A percentile compares a stretch with the other conserved stretches of the same genome.
Evolutionary conservation across 2,329 filamentous ascomycete genomes (phyloP).

Genomic region (Uncinocarpus reesii): DNA sequence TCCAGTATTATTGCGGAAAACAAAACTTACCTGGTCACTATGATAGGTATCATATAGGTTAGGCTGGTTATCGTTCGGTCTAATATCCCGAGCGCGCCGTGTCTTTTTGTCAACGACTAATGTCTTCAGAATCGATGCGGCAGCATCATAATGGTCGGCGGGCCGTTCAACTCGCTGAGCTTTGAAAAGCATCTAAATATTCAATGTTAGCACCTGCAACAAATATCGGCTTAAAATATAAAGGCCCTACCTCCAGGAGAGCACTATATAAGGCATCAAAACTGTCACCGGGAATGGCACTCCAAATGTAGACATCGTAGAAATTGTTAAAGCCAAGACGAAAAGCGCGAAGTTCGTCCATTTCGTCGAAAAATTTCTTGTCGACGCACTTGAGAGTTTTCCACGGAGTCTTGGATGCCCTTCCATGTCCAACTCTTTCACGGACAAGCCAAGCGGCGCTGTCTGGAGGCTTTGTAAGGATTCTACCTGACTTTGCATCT

Average conservation of each 20-base stretch:
- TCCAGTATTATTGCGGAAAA: slow-evolving; percentile 3
- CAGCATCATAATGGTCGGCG: not conserved
- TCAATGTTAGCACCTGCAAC: too few relatives aligned
- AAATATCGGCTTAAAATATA: too few relatives aligned
- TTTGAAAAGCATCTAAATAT: slow-evolving; percentile 29
- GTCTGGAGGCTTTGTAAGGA: slow-evolving; percentile 30
- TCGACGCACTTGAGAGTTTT: slow-evolving; percentile 28
- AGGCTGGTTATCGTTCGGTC: slow-evolving; percentile 24
- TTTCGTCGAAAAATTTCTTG: slow-evolving; percentile 32
- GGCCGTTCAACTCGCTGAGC: slow-evolving; percentile 26
- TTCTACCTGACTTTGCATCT: slow-evolving; percentile 32
- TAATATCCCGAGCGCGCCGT: slow-evolving; percentile 29
- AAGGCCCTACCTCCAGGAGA: slow-evolving; percentile 24
- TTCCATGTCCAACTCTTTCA: slow-evolving; percentile 31
- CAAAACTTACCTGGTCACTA: slow-evolving; percentile 11
- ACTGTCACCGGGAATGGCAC: slow-evolving; percentile 26
- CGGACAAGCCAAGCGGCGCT: slow-evolving; percentile 33
- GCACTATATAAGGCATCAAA: slow-evolving; percentile 22
- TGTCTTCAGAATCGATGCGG: slow-evolving; percentile 29
- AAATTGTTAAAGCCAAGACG: slow-evolving; percentile 36
- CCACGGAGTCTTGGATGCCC: slow-evolving; percentile 34
- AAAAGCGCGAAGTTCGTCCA: slow-evolving; percentile 31
- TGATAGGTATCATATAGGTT: slow-evolving; percentile 8
- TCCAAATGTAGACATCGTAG: slow-evolving; percentile 38
- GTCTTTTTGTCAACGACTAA: slow-evolving; percentile 29